Evolutionary conservation across 352 stramenopile genomes (phyloP).

Genomic region (Phytophthora citrophthora): DNA sequence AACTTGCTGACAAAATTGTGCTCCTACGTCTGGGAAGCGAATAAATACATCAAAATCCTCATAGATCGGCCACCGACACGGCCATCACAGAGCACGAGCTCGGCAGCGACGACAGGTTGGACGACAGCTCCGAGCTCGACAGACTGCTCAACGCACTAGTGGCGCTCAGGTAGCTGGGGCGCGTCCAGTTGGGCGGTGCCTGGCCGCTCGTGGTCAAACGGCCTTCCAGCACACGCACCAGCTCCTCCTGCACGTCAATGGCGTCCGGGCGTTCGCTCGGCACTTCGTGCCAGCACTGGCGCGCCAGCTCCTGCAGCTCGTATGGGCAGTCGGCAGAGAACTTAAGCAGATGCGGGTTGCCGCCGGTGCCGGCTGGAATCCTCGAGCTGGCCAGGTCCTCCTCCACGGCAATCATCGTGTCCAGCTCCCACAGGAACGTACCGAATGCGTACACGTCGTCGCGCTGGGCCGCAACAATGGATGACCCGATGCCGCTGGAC

Average conservation of each 20-base stretch:
- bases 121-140: constrained; percentile 51
- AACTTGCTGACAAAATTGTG: constrained; percentile 40
- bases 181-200: constrained; percentile 57
- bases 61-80: constrained; percentile 43
- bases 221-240: constrained; percentile 73
- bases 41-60: constrained; percentile 41
- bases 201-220: constrained; percentile 56
- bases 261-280: constrained; percentile 53
- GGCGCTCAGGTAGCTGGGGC: constrained; percentile 53
- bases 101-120: constrained; percentile 45
- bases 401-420: constrained; percentile 75
- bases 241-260: constrained; percentile 78
- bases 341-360: constrained; percentile 61
- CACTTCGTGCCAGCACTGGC: constrained; percentile 69
- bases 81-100: constrained; percentile 47
- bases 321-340: constrained; percentile 67
- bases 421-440: constrained; percentile 76
- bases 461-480: constrained; percentile 37
- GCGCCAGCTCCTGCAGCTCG: constrained; percentile 60
- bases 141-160: constrained; percentile 47
- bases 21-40: constrained; percentile 29
- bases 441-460: constrained; percentile 77
- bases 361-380: constrained; percentile 15
- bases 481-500: constrained; percentile 22
- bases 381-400: constrained; percentile 50